Base-by-base conservation (phyloP, 2,329 filamentous ascomycete genomes). In the Didymella segeticola region DNA sequence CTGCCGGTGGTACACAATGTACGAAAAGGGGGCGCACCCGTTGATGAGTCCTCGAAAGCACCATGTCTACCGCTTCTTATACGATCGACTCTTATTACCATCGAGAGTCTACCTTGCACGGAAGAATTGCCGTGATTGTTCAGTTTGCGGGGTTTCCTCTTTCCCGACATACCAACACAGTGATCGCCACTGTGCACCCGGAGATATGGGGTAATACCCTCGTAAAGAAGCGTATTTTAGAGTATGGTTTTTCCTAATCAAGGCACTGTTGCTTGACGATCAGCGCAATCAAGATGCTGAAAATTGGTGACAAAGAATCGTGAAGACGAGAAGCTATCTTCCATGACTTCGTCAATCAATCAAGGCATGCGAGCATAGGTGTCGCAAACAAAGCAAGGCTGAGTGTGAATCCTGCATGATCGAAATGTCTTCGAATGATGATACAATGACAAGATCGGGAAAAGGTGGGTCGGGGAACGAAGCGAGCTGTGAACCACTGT, bases 61-160 rank as follows among this genome's bases (percentile, higher is more conserved):
- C 31, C 7, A 14, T 34, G 23, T 19, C 2, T 15, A n/a, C 31
- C 4, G 8, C 14, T 14, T 41, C 17, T 45, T 49, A 41, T 49
- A 45, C 19, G 22, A 26, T 26, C 8, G 17, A 27, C 1, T 4
- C 42, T 17, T 25, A 22, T 39, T 20, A 2, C 10, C 17, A 15
- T 19, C 22, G 10, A 29, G 26, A 20, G 4, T 14, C 17, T n/a
- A n/a, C 31, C 45, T 45, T 48, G 39, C 12, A 34, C 51, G 51
- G 45, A 38, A 29, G 2, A 39, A 41, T 20, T 45, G 45, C 51
- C 45, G 39, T 41, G 33, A 14, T 48, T 36, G 9, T 37, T 49
- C 39, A 39, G 39, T 38, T 5, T 25, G 39, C 51, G 39, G 45
- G 11, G 11, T 45, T 41, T 29, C n/a, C 23, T 41, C 34, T 20